Conservation (phyloP, 306 rosid genomes). For the Vigna nakashimae region DNA sequence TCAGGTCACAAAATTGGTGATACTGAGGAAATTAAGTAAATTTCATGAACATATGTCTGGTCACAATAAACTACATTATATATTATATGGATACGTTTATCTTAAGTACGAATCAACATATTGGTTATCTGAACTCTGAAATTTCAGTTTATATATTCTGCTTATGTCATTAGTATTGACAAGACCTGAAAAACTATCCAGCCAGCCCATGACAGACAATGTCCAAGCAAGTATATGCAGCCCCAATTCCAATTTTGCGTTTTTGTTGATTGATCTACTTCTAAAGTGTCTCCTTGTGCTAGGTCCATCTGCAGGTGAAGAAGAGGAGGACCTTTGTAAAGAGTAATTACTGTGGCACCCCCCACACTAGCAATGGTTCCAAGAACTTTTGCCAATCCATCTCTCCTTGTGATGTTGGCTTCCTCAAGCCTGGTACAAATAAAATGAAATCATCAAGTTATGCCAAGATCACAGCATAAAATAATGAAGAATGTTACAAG, state of each 20-base stretch:
- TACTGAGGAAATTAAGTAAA: neutral
- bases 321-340: slow-evolving; percentile 80
- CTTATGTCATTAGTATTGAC: neutral
- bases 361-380: slow-evolving; percentile 80
- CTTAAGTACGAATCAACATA: slow-evolving; percentile 2
- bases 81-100: neutral
- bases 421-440: slow-evolving; percentile 59
- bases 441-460: slow-evolving; percentile 4
- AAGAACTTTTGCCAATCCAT: slow-evolving; percentile 73
- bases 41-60: neutral
- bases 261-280: slow-evolving; percentile 49
- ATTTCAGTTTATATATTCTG: neutral
- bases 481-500: neutral
- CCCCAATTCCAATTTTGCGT: slow-evolving; percentile 70
- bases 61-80: neutral
- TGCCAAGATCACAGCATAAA: slow-evolving; percentile 24
- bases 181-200: slow-evolving; percentile 83
- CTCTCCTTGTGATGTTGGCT: slow-evolving; percentile 58
- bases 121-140: neutral
- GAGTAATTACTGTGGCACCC: slow-evolving; percentile 73
- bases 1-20: slow-evolving; percentile 22
- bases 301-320: slow-evolving; percentile 53
- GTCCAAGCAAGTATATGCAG: slow-evolving; percentile 72
- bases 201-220: slow-evolving; percentile 80
- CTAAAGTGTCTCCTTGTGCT: slow-evolving; percentile 40